Conservation (phyloP, 225 moss, liverwort and hornwort species). For the Bryum argenteum region DNA sequence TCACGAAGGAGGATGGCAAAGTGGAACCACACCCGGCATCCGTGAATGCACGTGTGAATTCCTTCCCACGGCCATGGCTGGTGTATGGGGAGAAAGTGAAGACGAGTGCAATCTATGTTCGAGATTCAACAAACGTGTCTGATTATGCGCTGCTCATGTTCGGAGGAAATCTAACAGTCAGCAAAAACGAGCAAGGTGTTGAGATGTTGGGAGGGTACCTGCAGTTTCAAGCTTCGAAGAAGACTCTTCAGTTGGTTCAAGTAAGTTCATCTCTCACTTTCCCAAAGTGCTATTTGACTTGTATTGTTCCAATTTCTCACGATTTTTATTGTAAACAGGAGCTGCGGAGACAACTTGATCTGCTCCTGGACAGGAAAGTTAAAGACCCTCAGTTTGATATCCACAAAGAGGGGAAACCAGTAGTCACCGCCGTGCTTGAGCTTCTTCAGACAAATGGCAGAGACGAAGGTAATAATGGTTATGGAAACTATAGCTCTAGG, state of each 20-base stretch:
- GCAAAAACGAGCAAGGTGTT: conserved; percentile 78
- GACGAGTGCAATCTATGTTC: conserved; percentile 87
- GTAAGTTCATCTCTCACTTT: conserved; percentile 35
- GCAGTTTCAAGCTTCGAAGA: conserved; percentile 86
- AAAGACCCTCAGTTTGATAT: conserved; percentile 89
- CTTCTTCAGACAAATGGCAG: conserved; percentile 71
- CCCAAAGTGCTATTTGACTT: background rate
- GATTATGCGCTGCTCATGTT: conserved; percentile 97
- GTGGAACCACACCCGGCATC: conserved; percentile 98
- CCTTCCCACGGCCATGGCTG: conserved; percentile 87
- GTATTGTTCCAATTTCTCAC: background rate
- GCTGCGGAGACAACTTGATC: conserved; percentile 80
- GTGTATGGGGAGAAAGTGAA: conserved; percentile 97
- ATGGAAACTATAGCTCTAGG: conserved; percentile 34
- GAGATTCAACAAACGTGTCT: conserved; percentile 90
- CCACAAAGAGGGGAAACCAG: conserved; percentile 80
- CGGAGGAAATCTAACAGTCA: conserved; percentile 79
- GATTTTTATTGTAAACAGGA: conserved; percentile 52
- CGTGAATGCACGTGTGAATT: conserved; percentile 84
- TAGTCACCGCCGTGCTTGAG: conserved; percentile 86
- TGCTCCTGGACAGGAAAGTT: conserved; percentile 80
- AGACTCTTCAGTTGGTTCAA: conserved; percentile 85
- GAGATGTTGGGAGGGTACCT: conserved; percentile 95
- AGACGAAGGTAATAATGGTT: conserved; percentile 40
- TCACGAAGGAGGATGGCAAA: conserved; percentile 98